These are phyloP conservation scores for Xylariaceae sp. DNA, from an alignment of 2,329 filamentous ascomycete species.

Conservation along the genomic window DNA sequence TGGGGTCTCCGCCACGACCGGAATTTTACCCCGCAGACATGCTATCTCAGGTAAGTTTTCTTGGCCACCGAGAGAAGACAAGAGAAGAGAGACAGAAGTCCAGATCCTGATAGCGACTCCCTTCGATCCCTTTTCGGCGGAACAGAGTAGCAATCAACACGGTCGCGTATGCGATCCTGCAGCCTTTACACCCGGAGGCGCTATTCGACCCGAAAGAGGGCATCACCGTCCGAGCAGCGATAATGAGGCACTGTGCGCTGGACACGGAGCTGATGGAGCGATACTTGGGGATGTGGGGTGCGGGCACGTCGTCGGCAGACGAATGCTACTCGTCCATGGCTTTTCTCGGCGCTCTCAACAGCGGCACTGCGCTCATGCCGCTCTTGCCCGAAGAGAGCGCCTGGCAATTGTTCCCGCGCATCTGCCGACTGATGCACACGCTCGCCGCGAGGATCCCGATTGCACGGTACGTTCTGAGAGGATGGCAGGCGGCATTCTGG, in stretches of 20 bases:
- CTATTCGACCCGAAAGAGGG: constrained; percentile 1
- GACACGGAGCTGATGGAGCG: constrained; percentile 12
- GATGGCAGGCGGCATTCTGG: constrained; percentile 12
- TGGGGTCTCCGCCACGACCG: constrained; percentile 3
- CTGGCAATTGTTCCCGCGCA: constrained; percentile 5
- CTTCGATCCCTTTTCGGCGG: no score
- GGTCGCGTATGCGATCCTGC: constrained; percentile 2
- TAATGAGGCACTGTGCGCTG: constrained; percentile 3
- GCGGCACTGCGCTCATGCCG: constrained; percentile 9
- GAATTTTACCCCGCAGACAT: constrained; percentile 14
- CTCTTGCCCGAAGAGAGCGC: constrained; percentile 6
- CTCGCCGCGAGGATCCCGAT: constrained; percentile 6
- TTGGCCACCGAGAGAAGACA: no score
- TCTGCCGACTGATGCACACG: constrained; percentile 8
- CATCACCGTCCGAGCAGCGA: not conserved
- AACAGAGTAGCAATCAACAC: constrained; percentile 8
- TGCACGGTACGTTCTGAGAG: constrained; percentile 10
- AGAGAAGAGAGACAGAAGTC: no score
- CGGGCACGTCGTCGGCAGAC: no score
- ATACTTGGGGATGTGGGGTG: constrained; percentile 12
- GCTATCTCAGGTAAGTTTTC: constrained; percentile 8
- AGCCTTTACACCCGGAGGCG: constrained; percentile 1
- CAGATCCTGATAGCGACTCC: no score
- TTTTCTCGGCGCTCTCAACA: constrained; percentile 5
- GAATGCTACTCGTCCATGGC: constrained; percentile 11